Evolutionary conservation across 176 grass and related monocot species (phyloP).

Genomic region (Tuctoria greenei): DNA sequence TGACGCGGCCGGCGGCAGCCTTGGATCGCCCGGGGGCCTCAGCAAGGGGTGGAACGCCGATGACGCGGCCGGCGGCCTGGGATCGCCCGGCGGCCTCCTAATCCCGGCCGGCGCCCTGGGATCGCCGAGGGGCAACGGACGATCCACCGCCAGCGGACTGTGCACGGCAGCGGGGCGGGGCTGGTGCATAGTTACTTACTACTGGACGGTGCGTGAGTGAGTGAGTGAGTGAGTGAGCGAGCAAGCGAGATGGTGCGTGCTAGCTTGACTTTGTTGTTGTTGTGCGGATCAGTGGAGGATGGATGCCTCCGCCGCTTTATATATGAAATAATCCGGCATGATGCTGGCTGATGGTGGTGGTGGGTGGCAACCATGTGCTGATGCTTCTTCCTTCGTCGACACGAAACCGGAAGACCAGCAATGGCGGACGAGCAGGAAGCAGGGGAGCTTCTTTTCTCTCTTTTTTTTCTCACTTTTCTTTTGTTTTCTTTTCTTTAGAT

Average conservation of each 20-base stretch:
- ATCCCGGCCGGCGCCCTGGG: not conserved
- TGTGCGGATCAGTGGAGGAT: too few species aligned
- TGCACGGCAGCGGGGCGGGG: not conserved
- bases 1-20: not conserved
- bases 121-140: too few species aligned
- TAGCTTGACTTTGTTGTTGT: too few species aligned
- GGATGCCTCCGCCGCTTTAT: too few species aligned
- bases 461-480: too few species aligned
- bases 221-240: too few species aligned
- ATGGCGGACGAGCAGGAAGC: too few species aligned
- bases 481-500: not conserved
- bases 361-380: too few species aligned
- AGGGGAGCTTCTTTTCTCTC: not conserved
- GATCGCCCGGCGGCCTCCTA: not conserved
- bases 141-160: not conserved
- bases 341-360: too few species aligned
- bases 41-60: not conserved
- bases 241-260: too few species aligned
- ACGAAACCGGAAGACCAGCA: not conserved
- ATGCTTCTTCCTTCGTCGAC: not conserved
- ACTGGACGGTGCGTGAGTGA: not conserved
- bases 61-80: not conserved
- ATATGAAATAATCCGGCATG: too few species aligned
- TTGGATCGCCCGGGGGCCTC: not conserved
- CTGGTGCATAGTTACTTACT: not conserved